Evolutionary conservation across 1,139 yeast genomes (phyloP), one percentile per base, ranked within the genome.

Genomic region (Zygosaccharomyces pseudobailii): DNA sequence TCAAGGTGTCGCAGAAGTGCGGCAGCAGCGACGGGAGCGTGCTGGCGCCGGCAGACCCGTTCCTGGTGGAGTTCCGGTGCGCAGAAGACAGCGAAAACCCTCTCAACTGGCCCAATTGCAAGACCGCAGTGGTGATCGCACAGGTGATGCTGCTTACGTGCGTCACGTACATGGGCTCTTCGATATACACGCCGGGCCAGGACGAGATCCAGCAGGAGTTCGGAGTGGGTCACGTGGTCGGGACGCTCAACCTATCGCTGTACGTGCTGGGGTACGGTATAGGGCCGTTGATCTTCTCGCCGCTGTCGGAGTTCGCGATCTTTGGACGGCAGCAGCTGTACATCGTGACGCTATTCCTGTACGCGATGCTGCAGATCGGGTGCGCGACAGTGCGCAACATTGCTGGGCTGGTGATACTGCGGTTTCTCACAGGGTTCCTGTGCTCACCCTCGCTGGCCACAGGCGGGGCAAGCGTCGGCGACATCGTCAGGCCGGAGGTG

Each of bases 361-460:
- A 82, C 33, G 73, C 75, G 64, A 66, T 83, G 13, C 72, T 84
- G 56, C 80, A 81, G 49, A 75, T 83, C 67, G 84, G 82, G 6
- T 72, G 77, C 36, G 86, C 84, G 1, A 70, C 82, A 43, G 69
- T 80, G 1, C 66, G 72, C 25, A 80, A 80, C 54, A 73, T 83
- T 34, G 67, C 71, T 23, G 72, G 78, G n/a, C 59, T 79, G n/a
- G 69, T 77, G 52, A 70, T 79, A 2, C 65, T 78, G 46, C 63
- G 85, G 41, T 79, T 79, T 58, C 70, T 80, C 47, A 63, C 75
- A 45, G 85, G 85, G 1, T 65, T 76, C 23, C 69, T 77, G 48
- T 75, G 80, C 2, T 74, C 80, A n/a, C 84, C 85, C 3, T 77
- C 82, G 2, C 66, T 79, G 53, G 75, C 83, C 0, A 73, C 80